Evolutionary conservation across 108 stramenopile species (phyloP).

Genomic region (Schizochytrium sp.): DNA sequence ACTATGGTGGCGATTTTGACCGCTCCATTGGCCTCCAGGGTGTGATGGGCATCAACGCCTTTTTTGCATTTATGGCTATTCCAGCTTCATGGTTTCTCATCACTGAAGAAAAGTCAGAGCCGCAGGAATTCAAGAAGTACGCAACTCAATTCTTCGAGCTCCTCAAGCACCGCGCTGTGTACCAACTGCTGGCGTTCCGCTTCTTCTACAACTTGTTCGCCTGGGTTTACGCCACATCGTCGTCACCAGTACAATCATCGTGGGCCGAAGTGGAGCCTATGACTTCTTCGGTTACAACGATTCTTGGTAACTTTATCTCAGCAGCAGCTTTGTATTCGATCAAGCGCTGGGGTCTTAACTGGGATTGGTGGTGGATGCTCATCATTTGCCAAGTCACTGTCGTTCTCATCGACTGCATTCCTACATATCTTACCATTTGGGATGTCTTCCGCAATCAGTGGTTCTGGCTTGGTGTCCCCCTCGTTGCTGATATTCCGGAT

Average conservation of each 20-base stretch:
- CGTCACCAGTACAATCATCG: not conserved
- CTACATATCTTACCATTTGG: not conserved
- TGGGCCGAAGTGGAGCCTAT: conserved; percentile 33
- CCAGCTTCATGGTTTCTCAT: conserved; percentile 11
- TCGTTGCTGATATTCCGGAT: not conserved
- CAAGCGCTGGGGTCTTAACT: not conserved
- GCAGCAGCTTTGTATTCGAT: not conserved
- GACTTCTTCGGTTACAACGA: not conserved
- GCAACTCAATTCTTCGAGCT: not conserved
- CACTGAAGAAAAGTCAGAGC: not conserved
- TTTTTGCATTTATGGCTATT: not conserved
- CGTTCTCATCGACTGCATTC: conserved; percentile 4
- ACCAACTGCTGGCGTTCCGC: not conserved
- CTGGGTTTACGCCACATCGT: not conserved
- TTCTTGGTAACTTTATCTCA: conserved; percentile 1
- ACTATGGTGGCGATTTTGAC: conserved; percentile 14
- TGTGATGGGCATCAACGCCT: not conserved
- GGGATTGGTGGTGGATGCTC: conserved; percentile 1
- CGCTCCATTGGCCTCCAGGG: not conserved
- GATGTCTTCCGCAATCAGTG: conserved; percentile 7
- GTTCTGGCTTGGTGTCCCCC: conserved; percentile 22
- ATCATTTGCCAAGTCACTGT: conserved; percentile 10
- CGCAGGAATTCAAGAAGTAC: not conserved
- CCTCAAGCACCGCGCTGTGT: conserved; percentile 5
- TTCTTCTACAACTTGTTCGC: conserved; percentile 12